Conservation (phyloP, 208 protist genomes). For the Leishmania braziliensis region DNA sequence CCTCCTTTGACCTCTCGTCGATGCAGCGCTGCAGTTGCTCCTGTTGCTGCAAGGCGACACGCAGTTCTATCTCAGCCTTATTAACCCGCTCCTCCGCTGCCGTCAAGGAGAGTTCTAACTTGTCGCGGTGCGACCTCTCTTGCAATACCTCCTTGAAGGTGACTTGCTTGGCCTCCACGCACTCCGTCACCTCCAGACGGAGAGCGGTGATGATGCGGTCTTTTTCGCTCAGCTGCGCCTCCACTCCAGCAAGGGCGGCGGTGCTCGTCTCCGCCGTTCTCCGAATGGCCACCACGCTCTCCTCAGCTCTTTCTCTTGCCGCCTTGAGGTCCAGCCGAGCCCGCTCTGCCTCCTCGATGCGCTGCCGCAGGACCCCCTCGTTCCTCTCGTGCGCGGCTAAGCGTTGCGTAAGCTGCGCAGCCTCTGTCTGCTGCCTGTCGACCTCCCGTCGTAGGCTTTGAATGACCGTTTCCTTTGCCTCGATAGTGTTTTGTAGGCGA, state of each 20-base stretch:
- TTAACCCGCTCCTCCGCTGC: constrained; percentile 32
- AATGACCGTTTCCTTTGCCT: constrained; percentile 26
- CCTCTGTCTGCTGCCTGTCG: constrained; percentile 37
- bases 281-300: constrained; percentile 20
- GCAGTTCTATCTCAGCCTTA: constrained; percentile 10
- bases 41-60: constrained; percentile 29
- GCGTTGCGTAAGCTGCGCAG: constrained; percentile 30
- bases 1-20: constrained; percentile 38
- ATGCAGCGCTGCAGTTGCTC: constrained; percentile 35
- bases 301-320: constrained; percentile 20
- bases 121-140: constrained; percentile 27
- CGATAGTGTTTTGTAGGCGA: constrained; percentile 12
- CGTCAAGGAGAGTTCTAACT: constrained; percentile 24
- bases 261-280: constrained; percentile 19
- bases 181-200: constrained; percentile 24
- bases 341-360: constrained; percentile 32
- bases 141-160: constrained; percentile 23
- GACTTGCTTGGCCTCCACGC: constrained; percentile 21
- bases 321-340: constrained; percentile 24
- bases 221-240: constrained; percentile 22
- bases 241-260: constrained; percentile 5
- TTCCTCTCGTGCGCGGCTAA: constrained; percentile 17
- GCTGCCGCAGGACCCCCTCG: constrained; percentile 23
- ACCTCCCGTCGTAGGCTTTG: constrained; percentile 15
- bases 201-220: constrained; percentile 16